Percentiles rank a stretch among this genome's conserved stretches.
phyloP scores from a whole-genome alignment of 2,329 filamentous ascomycete genomes.

The Gaeumannomyces tritici region DNA sequence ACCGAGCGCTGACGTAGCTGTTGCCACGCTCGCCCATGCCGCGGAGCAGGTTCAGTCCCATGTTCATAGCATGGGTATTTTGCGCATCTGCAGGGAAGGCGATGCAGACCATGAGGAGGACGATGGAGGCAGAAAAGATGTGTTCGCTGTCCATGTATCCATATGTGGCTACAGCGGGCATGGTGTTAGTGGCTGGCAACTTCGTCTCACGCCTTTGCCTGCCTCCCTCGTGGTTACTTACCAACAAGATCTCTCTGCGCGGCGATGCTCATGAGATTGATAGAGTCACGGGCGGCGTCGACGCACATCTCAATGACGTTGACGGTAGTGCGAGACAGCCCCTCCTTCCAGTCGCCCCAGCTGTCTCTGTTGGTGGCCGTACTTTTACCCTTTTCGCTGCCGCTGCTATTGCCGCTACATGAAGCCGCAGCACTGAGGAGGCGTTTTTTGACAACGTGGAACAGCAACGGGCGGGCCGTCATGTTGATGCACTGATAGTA shows the following conservation, averaged over 20 bases:
- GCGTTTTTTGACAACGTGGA: slow-evolving; percentile 36
- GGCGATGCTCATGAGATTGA: slow-evolving; percentile 37
- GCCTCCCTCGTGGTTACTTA: neutral
- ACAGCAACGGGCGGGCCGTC: slow-evolving; percentile 42
- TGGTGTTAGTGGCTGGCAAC: neutral
- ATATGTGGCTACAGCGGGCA: slow-evolving; percentile 31
- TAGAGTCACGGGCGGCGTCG: slow-evolving; percentile 36
- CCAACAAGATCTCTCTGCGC: slow-evolving; percentile 35
- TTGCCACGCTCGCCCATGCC: slow-evolving; percentile 44
- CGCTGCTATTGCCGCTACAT: slow-evolving; percentile 6
- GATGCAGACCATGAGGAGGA: slow-evolving; percentile 44
- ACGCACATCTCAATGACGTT: slow-evolving; percentile 43
- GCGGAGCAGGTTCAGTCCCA: slow-evolving; percentile 34
- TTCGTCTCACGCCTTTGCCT: too few relatives aligned
- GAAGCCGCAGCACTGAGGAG: neutral
- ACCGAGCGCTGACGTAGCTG: slow-evolving; percentile 30
- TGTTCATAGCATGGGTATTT: slow-evolving; percentile 30
- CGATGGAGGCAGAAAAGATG: slow-evolving; percentile 41
- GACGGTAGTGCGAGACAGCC: slow-evolving; percentile 35
- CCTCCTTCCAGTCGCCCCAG: slow-evolving; percentile 31
- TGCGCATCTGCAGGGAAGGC: slow-evolving; percentile 35
- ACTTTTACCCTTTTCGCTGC: slow-evolving; percentile 8
- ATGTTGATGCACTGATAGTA: slow-evolving; percentile 51
- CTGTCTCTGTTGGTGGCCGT: slow-evolving; percentile 10
- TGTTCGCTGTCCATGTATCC: slow-evolving; percentile 50